phyloP scores from a whole-genome alignment of 163 green algal species.

The Scenedesmus sp. region DNA sequence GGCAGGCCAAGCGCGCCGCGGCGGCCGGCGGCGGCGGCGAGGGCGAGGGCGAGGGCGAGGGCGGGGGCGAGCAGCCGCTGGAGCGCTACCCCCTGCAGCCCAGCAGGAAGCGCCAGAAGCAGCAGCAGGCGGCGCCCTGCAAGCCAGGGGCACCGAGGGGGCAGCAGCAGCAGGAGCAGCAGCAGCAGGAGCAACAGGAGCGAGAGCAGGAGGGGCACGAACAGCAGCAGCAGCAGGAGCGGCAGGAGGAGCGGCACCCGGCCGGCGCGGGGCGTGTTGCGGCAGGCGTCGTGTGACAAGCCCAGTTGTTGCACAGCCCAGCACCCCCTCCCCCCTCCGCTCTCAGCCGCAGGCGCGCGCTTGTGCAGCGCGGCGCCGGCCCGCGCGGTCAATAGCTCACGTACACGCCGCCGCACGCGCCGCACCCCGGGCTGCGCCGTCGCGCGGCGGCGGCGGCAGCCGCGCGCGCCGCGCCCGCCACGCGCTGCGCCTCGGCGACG shows the following conservation, averaged over 20 bases:
- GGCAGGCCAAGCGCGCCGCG: conserved; percentile 1
- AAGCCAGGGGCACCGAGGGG: too few relatives aligned
- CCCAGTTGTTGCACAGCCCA: too few relatives aligned
- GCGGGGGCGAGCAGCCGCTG: neutral
- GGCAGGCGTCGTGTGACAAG: too few relatives aligned
- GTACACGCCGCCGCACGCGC: too few relatives aligned
- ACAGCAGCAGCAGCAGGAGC: neutral
- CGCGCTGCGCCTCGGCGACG: conserved; percentile 14
- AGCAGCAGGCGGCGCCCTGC: neutral
- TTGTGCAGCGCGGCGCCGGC: too few relatives aligned
- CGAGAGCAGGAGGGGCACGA: neutral
- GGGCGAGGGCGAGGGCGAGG: neutral
- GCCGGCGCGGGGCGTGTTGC: too few relatives aligned
- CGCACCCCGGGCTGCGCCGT: too few relatives aligned
- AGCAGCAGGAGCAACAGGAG: neutral
- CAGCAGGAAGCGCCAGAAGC: neutral
- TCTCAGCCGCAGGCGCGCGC: neutral
- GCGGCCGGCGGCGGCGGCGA: neutral
- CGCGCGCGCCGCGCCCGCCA: too few relatives aligned
- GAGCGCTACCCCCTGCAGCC: conserved; percentile 6
- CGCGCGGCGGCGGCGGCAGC: too few relatives aligned
- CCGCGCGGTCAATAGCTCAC: too few relatives aligned
- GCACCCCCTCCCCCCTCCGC: neutral
- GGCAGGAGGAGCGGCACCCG: neutral
- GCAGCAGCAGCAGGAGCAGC: neutral